These are phyloP conservation scores for bread wheat (Triticum aestivum) DNA, from an alignment of 176 grass and related monocot genomes.

Conservation along the genomic window IWGSC_CS_RefSeq_v2.1 NC_057807.1:393660492-393660991, in stretches of 20 bases:
- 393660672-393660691: constrained; percentile 94
- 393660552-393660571: not conserved
- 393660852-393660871: not conserved
- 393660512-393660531: not conserved
- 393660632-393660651: not conserved
- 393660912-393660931: not conserved
- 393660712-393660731: constrained; percentile 71
- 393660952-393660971: not conserved
- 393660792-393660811: constrained; percentile 21
- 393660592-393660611: not conserved
- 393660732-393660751: constrained; percentile 80
- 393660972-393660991: not conserved
- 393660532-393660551: not conserved
- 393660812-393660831: constrained; percentile 1
- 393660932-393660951: not conserved
- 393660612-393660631: not conserved
- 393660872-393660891: not conserved
- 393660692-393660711: constrained; percentile 61
- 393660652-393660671: constrained; percentile 59
- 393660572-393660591: too few relatives aligned
- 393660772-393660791: constrained; percentile 14
- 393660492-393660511: not conserved
- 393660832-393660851: constrained; percentile 1
- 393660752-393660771: constrained; percentile 5
- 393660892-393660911: constrained; percentile 7